Conservation (phyloP, 1,284 basidiomycete genomes). For the Agroathelia rolfsii region DNA sequence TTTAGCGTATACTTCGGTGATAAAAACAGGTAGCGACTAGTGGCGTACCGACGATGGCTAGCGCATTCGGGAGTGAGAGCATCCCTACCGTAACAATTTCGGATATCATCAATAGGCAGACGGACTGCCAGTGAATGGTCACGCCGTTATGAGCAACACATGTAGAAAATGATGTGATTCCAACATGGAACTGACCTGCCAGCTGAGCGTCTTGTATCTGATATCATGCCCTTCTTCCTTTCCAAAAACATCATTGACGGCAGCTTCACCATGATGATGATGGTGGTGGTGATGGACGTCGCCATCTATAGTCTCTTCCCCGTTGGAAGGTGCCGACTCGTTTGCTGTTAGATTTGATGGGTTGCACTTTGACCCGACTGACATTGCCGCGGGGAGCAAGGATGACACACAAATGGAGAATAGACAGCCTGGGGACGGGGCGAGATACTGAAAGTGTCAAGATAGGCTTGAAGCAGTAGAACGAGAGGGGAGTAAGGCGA, state of each 20-base stretch:
- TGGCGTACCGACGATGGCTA: slow-evolving; percentile 38
- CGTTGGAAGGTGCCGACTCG: too few species aligned
- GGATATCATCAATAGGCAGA: slow-evolving; percentile 45
- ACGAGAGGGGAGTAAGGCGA: too few species aligned
- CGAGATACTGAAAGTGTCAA: too few species aligned
- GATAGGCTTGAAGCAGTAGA: too few species aligned
- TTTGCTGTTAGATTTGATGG: too few species aligned
- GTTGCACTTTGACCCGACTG: too few species aligned
- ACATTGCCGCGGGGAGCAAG: too few species aligned
- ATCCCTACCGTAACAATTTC: slow-evolving; percentile 52
- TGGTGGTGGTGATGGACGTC: slow-evolving; percentile 25
- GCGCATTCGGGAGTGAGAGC: slow-evolving; percentile 42
- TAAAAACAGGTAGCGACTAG: background rate
- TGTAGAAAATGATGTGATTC: background rate
- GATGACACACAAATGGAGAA: too few species aligned
- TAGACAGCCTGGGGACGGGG: too few species aligned
- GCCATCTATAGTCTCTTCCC: too few species aligned
- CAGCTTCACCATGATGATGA: too few species aligned
- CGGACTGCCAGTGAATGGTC: slow-evolving; percentile 26
- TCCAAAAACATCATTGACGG: slow-evolving; percentile 24
- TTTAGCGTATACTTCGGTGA: background rate
- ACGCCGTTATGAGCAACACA: background rate
- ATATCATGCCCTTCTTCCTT: slow-evolving; percentile 27
- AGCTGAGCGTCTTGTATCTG: slow-evolving; percentile 37
- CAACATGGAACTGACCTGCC: slow-evolving; percentile 29